Base-by-base conservation (phyloP, 768 basidiomycete species). In the Podaxis sp. region DNA sequence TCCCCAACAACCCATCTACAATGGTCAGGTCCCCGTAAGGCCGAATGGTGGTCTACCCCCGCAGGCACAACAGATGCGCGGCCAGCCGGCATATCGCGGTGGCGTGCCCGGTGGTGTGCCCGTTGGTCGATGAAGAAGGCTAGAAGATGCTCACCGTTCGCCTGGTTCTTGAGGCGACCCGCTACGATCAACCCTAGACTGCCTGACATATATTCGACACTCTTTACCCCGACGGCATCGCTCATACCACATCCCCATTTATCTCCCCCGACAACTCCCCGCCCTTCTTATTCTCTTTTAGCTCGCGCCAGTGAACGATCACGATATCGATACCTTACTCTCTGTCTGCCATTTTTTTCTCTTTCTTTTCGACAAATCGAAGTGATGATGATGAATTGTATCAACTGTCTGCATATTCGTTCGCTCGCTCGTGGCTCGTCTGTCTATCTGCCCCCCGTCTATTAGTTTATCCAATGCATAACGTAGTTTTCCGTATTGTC, bases 61-160 rank as follows among this genome's bases (percentile, higher is more conserved):
- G 11, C 61, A 62, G 22, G 50, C 38, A 8, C 76, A 76, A 64
- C 68, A 63, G 51, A 66, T 65, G 17, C 57, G 72, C 38, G 75
- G 69, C 8, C 74, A 74, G 46, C 72, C 69, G 6, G 70, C 69
- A 20, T 78, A 79, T 58, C 77, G 80, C 56, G 76, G 77, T 8
- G 74, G 76, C 58, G 76, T 70, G 2, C 56, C 56, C 71, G 65
- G 65, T 12, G 65, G 62, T 37, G 61, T 60, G 26, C 66, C 78
- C 58, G 77, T 74, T 41, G 72, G 67, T 40, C 72, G 78, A 66
- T 78, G 74, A 80, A 40, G 13, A 24, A 53, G 46, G 49, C 37
- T 54, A 28, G 36, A 24, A 38, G 60, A 48, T 48, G 66, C 58
- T 60, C 56, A 38, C 30, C 36, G 41, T 46, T 57, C 44, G 54